Conservation (phyloP, 2,329 filamentous ascomycete genomes). For the Colletotrichum theobromicola region DNA sequence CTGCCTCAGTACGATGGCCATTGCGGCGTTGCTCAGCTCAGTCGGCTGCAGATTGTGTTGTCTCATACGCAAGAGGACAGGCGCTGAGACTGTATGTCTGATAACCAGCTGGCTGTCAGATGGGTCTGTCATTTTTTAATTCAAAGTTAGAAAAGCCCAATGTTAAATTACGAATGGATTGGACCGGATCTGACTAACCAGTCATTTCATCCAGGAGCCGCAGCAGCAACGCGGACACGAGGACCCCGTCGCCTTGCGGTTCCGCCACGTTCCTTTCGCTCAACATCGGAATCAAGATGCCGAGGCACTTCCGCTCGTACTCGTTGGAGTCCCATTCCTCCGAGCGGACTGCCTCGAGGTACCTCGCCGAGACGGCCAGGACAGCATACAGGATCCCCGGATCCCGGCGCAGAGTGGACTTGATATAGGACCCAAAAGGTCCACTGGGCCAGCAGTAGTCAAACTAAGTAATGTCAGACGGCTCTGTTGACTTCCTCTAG, state of each 20-base stretch:
- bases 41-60: not conserved
- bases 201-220: not conserved
- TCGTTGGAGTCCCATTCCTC: not conserved
- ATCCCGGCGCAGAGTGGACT: not conserved
- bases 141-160: not conserved
- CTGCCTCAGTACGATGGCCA: not conserved
- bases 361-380: not conserved
- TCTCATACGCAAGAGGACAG: not conserved
- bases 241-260: not conserved
- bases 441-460: not conserved
- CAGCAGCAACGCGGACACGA: not conserved
- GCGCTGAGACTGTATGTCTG: not conserved
- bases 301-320: not conserved
- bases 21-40: not conserved
- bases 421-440: not conserved
- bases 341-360: not conserved
- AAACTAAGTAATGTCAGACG: not conserved
- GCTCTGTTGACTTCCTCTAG: not conserved
- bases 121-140: not conserved
- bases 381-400: not conserved
- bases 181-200: not conserved
- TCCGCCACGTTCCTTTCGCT: not conserved
- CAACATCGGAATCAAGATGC: not conserved
- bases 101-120: not conserved
- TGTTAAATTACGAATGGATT: not conserved